Conservation (phyloP, 139 green algal genomes). For the Zygnema circumcarinatum region DNA sequence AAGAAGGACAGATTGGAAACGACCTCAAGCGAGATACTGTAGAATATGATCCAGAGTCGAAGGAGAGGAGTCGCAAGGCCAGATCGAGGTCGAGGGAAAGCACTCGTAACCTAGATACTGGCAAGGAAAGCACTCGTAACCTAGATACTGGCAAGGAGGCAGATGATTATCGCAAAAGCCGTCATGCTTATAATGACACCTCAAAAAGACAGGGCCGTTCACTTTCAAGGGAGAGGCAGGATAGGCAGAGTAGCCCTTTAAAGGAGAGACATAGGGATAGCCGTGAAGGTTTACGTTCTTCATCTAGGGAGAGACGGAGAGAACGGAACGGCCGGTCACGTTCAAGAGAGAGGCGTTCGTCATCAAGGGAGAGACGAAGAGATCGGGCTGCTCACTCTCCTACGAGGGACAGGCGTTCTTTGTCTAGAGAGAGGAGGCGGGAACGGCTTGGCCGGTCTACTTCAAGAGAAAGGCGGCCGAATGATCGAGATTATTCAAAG, state of each 20-base stretch:
- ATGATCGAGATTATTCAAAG: neutral
- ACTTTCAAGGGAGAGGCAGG: neutral
- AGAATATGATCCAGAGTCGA: neutral
- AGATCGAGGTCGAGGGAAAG: conserved; percentile 15
- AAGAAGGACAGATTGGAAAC: conserved; percentile 6
- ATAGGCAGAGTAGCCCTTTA: too few species aligned
- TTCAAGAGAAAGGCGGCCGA: neutral
- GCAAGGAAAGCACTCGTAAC: neutral
- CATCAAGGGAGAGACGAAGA: neutral
- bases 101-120: neutral
- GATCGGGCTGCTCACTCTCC: too few species aligned
- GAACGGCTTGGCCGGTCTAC: neutral
- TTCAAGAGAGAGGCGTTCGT: neutral
- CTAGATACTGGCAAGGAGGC: neutral
- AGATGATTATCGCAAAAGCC: neutral
- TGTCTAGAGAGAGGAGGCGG: neutral
- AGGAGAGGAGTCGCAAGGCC: neutral
- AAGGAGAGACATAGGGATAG: too few species aligned
- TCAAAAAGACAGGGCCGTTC: neutral
- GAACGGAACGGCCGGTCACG: neutral
- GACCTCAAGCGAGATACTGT: neutral
- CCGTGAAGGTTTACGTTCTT: too few species aligned
- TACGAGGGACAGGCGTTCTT: neutral
- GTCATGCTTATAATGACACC: neutral
- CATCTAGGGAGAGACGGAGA: neutral